These are phyloP conservation scores for Naganishia sp. DNA, from an alignment of 1,284 basidiomycete species.

Conservation along the genomic window DNA sequence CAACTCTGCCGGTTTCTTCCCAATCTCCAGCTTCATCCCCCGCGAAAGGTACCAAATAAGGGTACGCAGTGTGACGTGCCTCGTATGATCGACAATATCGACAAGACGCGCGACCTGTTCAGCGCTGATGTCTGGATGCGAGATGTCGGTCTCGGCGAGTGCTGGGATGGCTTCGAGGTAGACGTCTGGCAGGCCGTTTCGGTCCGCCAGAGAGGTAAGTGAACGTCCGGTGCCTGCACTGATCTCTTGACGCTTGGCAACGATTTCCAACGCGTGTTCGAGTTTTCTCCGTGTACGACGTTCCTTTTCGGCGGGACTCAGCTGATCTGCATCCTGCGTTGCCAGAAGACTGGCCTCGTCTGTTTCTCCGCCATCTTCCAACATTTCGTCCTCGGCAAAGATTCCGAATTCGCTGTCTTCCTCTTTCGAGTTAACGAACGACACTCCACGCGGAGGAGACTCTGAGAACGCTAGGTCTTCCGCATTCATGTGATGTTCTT, in stretches of 20 bases:
- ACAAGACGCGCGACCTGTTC: slow-evolving; percentile 24
- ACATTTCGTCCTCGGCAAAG: slow-evolving; percentile 24
- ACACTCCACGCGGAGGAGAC: background rate
- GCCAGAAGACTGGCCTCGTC: slow-evolving; percentile 18
- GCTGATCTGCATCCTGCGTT: slow-evolving; percentile 17
- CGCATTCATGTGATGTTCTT: slow-evolving; percentile 22
- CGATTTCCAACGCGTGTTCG: slow-evolving; percentile 21
- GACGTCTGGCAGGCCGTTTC: slow-evolving; percentile 19
- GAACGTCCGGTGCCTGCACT: background rate
- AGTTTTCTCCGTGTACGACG: slow-evolving; percentile 11
- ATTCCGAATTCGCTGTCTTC: slow-evolving; percentile 16
- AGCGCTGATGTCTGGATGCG: slow-evolving; percentile 17
- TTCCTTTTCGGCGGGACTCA: slow-evolving; percentile 21
- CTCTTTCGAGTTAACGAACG: slow-evolving; percentile 6
- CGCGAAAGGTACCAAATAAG: slow-evolving; percentile 23
- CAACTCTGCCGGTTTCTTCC: slow-evolving; percentile 12
- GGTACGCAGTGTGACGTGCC: slow-evolving; percentile 19
- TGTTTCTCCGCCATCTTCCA: slow-evolving; percentile 26
- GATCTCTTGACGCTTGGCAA: slow-evolving; percentile 1
- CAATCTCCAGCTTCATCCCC: slow-evolving; percentile 14
- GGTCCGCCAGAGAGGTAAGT: slow-evolving; percentile 15
- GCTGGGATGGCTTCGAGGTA: slow-evolving; percentile 23
- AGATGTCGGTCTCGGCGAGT: slow-evolving; percentile 18
- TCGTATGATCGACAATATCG: slow-evolving; percentile 25
- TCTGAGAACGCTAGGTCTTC: background rate